Percentiles rank a stretch among this genome's conserved stretches.
These are phyloP conservation scores for Pseudofabraea citricarpa DNA, from an alignment of 2,329 filamentous ascomycete species.

Conservation along the genomic window DNA sequence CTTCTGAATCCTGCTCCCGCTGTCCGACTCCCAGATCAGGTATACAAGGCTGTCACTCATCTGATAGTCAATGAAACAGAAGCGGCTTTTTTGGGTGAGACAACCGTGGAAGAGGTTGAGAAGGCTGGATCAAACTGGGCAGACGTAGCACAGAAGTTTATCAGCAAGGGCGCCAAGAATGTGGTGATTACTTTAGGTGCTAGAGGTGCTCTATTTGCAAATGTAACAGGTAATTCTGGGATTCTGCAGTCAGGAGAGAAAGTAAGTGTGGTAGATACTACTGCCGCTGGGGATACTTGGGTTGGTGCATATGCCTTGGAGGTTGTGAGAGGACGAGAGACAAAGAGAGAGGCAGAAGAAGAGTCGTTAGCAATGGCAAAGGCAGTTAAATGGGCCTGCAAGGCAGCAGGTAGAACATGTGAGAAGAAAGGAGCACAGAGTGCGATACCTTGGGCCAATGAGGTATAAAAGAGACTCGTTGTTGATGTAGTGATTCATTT, in stretches of 20 bases:
- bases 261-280: slow-evolving; percentile 83
- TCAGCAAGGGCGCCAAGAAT: slow-evolving; percentile 64
- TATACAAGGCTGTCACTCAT: slow-evolving; percentile 66
- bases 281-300: slow-evolving; percentile 91
- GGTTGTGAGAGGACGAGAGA: slow-evolving; percentile 42
- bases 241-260: slow-evolving; percentile 59
- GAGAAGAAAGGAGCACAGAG: slow-evolving; percentile 60
- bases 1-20: slow-evolving; percentile 86
- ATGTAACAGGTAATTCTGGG: slow-evolving; percentile 32
- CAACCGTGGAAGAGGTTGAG: slow-evolving; percentile 34
- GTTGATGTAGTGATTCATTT: too few species aligned
- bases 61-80: slow-evolving; percentile 90
- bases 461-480: too few species aligned
- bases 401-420: slow-evolving; percentile 61
- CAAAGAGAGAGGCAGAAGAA: slow-evolving; percentile 30
- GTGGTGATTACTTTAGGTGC: slow-evolving; percentile 82
- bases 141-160: slow-evolving; percentile 53
- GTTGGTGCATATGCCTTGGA: slow-evolving; percentile 81
- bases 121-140: slow-evolving; percentile 37
- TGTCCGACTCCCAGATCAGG: slow-evolving; percentile 58
- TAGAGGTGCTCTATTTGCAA: slow-evolving; percentile 68
- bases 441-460: slow-evolving; percentile 61
- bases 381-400: slow-evolving; percentile 56
- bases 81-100: slow-evolving; percentile 65
- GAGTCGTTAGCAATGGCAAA: slow-evolving; percentile 46